These are phyloP conservation scores for Syzygium syzygioides DNA, from an alignment of 441 rosid genomes.

Conservation along the genomic window DNA sequence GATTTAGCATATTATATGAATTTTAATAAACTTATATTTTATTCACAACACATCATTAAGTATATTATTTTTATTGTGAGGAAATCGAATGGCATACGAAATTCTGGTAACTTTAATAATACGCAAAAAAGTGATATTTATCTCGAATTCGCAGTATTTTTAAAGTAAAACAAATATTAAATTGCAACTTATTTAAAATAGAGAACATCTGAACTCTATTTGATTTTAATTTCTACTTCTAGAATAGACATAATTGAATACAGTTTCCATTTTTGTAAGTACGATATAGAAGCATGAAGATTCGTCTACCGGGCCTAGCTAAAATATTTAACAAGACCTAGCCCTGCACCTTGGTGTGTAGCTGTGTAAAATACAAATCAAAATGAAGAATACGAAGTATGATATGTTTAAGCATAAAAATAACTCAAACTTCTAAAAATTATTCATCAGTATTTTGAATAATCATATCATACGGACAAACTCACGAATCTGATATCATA, in stretches of 20 bases:
- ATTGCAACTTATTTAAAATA: background rate
- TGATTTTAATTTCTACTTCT: background rate
- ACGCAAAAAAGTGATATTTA: background rate
- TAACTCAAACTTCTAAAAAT: background rate
- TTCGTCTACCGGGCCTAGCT: background rate
- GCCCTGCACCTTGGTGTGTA: background rate
- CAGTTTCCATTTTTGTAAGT: background rate
- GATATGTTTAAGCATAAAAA: background rate
- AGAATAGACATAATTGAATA: background rate
- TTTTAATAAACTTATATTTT: background rate
- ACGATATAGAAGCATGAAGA: background rate
- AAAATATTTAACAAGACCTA: background rate
- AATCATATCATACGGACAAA: background rate
- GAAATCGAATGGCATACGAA: background rate
- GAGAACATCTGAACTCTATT: background rate
- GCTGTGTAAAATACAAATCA: background rate
- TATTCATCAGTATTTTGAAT: background rate
- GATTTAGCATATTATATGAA: background rate
- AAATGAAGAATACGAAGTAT: background rate
- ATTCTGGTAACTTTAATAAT: background rate
- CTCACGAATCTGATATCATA: background rate
- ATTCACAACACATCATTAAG: background rate
- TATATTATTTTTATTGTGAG: background rate
- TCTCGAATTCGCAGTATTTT: background rate
- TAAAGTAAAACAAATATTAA: background rate